Evolutionary conservation across 495 filamentous ascomycete genomes (phyloP), one percentile per base, ranked within the genome.

Genomic region (Talaromyces ruber): DNA sequence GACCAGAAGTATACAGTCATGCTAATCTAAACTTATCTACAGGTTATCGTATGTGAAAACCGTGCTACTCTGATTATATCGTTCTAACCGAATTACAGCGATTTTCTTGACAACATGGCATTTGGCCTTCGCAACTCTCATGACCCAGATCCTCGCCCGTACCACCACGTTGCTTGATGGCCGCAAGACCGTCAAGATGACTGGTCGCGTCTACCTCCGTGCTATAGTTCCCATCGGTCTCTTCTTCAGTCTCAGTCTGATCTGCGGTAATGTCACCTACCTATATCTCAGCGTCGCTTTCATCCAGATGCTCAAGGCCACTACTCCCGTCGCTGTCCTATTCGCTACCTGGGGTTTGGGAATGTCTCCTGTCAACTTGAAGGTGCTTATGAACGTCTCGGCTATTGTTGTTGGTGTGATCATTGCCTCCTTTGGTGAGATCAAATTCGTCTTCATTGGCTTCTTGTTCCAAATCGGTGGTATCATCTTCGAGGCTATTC

Each of bases 271-370:
- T 77, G 81, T 93, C 71, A 90, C 93, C 61, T 97, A 96, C 71
- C 79, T 97, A 57, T 95, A 94, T 76, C 84, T 97, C 64, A 90
- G 88, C 68, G 92, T 96, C 64, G 85, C 92, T 51, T 97, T 97
- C 75, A 97, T 97, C 72, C 92, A 97, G 80, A 97, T 97, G 92
- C 84, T 97, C 68, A 67, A 93, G 89, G 92, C 92, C 65, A 94
- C 91, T 32, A 96, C 88, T 43, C 93, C 92, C 28, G 92, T 96
- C 59, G 92, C 90, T 51, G 91, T 96, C 63, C 83, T 97, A 28
- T 70, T 96, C 60, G 87, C 88, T 51, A 88, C 88, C 66, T 97
- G 92, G 92, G 79, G 81, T 43, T 84, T 96, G 71, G 87, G 88
- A 63, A 84, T 93, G 66, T 84, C 88, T 21, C 83, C 85, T 58